phyloP scores from a whole-genome alignment of 805 yeast genomes.

The Candida succiphila region DNA sequence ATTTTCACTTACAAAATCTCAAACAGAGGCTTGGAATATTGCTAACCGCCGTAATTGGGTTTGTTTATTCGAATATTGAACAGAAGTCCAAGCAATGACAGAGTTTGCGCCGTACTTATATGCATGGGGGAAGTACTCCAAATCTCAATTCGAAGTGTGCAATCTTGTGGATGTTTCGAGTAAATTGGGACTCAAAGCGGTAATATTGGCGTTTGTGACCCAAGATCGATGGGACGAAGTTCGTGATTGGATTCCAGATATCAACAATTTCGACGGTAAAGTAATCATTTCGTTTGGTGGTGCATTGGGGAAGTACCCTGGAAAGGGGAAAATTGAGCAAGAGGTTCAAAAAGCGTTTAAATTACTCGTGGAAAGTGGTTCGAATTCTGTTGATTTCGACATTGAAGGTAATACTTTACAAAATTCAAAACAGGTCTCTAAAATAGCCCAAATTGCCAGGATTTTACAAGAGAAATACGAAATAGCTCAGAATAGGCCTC shows the following conservation, averaged over 20 bases:
- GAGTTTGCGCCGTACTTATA: constrained; percentile 20
- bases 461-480: constrained; percentile 4
- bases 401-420: constrained; percentile 17
- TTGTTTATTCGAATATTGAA: too few relatives aligned
- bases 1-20: too few relatives aligned
- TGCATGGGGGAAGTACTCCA: constrained; percentile 17
- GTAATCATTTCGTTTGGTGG: constrained; percentile 24
- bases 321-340: constrained; percentile 3
- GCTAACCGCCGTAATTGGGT: too few relatives aligned
- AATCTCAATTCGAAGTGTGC: constrained; percentile 7
- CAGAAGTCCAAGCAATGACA: constrained; percentile 16
- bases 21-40: too few relatives aligned
- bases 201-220: constrained; percentile 18
- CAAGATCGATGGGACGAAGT: constrained; percentile 16
- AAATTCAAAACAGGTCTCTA: constrained; percentile 3
- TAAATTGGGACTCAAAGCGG: constrained; percentile 6
- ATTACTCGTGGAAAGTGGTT: constrained; percentile 8
- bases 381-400: constrained; percentile 18
- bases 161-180: constrained; percentile 9
- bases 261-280: constrained; percentile 8
- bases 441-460: constrained; percentile 8
- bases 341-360: constrained; percentile 8
- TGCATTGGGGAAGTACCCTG: constrained; percentile 18
- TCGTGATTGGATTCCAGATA: constrained; percentile 14
- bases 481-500: neutral